phyloP scores from a whole-genome alignment of 345 rosid genomes.

The Hirschfeldia incana region DNA sequence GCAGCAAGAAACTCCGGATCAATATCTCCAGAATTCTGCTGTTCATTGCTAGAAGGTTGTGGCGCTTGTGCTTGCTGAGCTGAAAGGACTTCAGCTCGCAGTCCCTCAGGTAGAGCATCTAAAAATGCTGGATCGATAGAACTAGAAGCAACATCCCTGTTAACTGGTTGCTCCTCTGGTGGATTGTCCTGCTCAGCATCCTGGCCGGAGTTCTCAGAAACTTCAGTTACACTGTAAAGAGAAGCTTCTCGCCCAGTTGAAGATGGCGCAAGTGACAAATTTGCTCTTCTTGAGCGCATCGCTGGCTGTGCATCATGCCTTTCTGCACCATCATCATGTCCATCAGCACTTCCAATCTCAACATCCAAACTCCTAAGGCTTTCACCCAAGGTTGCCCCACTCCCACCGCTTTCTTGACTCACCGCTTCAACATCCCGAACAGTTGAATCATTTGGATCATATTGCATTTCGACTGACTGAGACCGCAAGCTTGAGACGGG shows the following conservation, averaged over 20 bases:
- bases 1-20: slow-evolving; percentile 99
- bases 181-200: slow-evolving; percentile 84
- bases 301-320: slow-evolving; percentile 76
- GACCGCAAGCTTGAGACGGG: slow-evolving; percentile 46
- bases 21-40: slow-evolving; percentile 75
- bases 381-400: slow-evolving; percentile 96
- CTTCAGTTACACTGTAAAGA: slow-evolving; percentile 91
- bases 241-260: slow-evolving; percentile 68
- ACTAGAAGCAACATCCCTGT: slow-evolving; percentile 63
- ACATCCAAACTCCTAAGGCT: slow-evolving; percentile 97
- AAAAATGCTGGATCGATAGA: slow-evolving; percentile 96
- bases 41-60: slow-evolving; percentile 70
- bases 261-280: slow-evolving; percentile 55
- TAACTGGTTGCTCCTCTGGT: slow-evolving; percentile 62
- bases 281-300: slow-evolving; percentile 64
- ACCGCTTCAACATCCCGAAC: slow-evolving; percentile 93
- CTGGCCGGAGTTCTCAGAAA: slow-evolving; percentile 80
- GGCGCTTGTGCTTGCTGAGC: slow-evolving; percentile 85
- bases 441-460: slow-evolving; percentile 78
- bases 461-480: slow-evolving; percentile 86
- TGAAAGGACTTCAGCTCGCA: slow-evolving; percentile 95
- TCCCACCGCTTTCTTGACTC: slow-evolving; percentile 95
- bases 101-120: slow-evolving; percentile 96
- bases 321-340: slow-evolving; percentile 94
- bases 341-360: slow-evolving; percentile 99